Evolutionary conservation across 2,329 filamentous ascomycete species (phyloP), one percentile per base, ranked within the genome.

Genomic region (Diaporthe capsici): DNA sequence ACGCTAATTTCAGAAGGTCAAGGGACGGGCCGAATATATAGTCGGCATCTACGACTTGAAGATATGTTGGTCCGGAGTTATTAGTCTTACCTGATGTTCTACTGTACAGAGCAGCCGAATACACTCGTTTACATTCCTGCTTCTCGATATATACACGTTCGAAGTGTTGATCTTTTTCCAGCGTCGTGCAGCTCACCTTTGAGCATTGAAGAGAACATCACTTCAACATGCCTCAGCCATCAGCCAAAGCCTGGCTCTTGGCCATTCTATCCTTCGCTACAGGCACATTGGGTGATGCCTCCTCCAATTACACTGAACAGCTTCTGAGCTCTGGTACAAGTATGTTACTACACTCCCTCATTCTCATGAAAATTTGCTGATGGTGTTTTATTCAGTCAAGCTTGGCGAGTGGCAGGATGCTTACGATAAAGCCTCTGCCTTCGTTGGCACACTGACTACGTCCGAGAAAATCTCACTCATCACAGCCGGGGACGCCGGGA

Each of bases 381-480:
- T 37, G 7, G 15, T 31, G 3, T 6, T 15, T 9, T 25, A n/a
- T 34, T 10, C 20, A 71, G 51, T 71, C n/a, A 71, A 71, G 34
- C 67, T 71, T 22, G 67, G 67, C n/a, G 67, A 71, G n/a, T 71
- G 67, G 67, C 67, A 71, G 67, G 51, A 44, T 57, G 67, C 67
- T 53, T 71, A 44, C 51, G 51, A 71, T 25, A 71, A 71, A 55
- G 51, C 67, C 15, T 39, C 47, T 8, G 67, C 51, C 15, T 44
- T 71, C 17, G n/a, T 71, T 25, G 51, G 42, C 25, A 57, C 37
- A 17, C 67, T 71, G 8, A 71, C 51, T 2, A 44, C 37, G 34
- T 39, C n/a, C 7, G 67, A 71, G 7, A 71, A 71, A 22, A 53
- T 71, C 37, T 58, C 67, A n/a, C 39, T 71, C 17, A 15, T 57